These are phyloP conservation scores for Sclerotinia sclerotiorum DNA, from an alignment of 2,329 filamentous ascomycete species.

Conservation along the genomic window DNA sequence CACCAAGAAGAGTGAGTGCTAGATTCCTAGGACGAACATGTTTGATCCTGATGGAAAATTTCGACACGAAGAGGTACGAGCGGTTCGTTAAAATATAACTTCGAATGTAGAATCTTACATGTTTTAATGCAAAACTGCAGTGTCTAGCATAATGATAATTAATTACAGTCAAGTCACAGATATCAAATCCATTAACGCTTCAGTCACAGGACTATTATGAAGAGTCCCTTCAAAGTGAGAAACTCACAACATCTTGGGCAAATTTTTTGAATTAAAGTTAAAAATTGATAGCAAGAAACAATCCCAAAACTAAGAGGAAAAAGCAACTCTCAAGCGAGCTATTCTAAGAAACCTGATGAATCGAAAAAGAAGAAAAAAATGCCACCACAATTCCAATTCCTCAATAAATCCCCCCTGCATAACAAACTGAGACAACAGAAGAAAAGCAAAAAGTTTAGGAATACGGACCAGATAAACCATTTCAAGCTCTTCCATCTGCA, in stretches of 20 bases:
- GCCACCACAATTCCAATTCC: constrained; percentile 21
- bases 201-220: not conserved
- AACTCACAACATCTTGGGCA: not conserved
- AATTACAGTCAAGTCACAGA: not conserved
- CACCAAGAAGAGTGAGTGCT: too few species aligned
- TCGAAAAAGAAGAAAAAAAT: not conserved
- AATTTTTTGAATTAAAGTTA: too few species aligned
- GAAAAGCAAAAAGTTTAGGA: constrained; percentile 2
- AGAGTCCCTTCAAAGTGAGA: too few species aligned
- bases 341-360: not conserved
- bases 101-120: too few species aligned
- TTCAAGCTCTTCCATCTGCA: not conserved
- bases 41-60: too few species aligned
- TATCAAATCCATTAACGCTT: not conserved
- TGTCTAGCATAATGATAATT: too few species aligned
- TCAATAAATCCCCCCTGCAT: constrained; percentile 11
- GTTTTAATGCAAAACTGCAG: not conserved
- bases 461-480: constrained; percentile 6
- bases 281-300: too few species aligned
- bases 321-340: constrained; percentile 12
- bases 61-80: too few species aligned
- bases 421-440: not conserved
- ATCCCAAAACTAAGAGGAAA: not conserved
- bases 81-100: too few species aligned
- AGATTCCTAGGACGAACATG: too few species aligned